phyloP scores from a whole-genome alignment of 441 rosid species.

The Rhodomyrtus psidioides region DNA sequence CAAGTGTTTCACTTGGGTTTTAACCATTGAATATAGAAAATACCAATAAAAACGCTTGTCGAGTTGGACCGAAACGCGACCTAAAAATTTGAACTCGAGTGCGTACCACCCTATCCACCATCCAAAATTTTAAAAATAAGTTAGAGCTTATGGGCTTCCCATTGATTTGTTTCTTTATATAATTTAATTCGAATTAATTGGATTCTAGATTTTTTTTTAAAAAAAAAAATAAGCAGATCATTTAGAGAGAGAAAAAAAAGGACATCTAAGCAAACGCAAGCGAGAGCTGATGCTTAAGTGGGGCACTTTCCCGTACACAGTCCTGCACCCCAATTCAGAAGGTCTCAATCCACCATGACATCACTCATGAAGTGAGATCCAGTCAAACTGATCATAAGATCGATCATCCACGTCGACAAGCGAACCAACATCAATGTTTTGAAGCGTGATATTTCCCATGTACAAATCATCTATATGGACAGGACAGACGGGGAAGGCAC shows the following conservation, averaged over 20 bases:
- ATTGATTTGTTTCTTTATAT: no score
- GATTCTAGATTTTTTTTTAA: no score
- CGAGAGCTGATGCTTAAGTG: not conserved
- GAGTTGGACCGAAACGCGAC: no score
- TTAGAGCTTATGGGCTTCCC: no score
- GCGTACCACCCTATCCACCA: no score
- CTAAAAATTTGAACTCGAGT: no score
- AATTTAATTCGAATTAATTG: no score
- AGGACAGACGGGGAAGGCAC: slow-evolving; percentile 70
- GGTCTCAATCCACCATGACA: not conserved
- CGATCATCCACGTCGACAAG: slow-evolving; percentile 32
- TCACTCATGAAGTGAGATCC: not conserved
- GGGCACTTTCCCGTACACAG: not conserved
- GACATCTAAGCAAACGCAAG: not conserved
- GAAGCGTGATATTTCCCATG: slow-evolving; percentile 61
- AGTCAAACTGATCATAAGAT: not conserved
- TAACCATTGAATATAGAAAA: no score
- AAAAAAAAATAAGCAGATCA: not conserved
- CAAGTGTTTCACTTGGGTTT: no score
- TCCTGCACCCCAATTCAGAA: not conserved
- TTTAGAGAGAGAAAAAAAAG: not conserved
- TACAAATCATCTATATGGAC: slow-evolving; percentile 53
- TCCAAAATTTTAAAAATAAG: no score
- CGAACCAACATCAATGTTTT: slow-evolving; percentile 8
- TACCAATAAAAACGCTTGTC: no score